Evolutionary conservation across 2,329 filamentous ascomycete species (phyloP).

Genomic region (Akanthomyces lecanii): DNA sequence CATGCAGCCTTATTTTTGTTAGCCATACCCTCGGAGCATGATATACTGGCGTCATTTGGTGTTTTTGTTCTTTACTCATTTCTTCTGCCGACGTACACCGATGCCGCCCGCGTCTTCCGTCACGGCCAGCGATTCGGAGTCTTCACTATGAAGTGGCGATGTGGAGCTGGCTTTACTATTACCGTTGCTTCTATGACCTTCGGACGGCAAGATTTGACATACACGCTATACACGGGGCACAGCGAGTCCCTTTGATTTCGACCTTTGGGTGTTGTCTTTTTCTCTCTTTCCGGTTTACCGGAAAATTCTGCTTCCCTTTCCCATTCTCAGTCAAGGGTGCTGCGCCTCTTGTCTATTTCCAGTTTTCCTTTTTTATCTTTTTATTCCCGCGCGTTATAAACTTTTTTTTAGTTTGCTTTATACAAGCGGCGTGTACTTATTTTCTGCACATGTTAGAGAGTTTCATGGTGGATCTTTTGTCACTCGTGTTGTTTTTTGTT

Average conservation of each 20-base stretch:
- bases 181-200: background rate
- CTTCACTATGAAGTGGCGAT: conserved; percentile 9
- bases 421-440: conserved; percentile 23
- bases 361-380: background rate
- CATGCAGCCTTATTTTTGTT: conserved; percentile 1
- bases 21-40: conserved; percentile 6
- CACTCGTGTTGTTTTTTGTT: conserved; percentile 8
- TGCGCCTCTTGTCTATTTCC: conserved; percentile 6
- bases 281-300: background rate
- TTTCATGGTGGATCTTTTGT: conserved; percentile 3
- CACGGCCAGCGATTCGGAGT: background rate
- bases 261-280: background rate
- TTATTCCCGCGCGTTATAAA: conserved; percentile 7
- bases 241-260: conserved; percentile 9
- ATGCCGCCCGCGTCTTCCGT: background rate
- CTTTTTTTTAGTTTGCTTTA: conserved; percentile 17
- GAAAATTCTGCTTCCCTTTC: background rate
- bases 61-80: conserved; percentile 1
- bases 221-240: background rate
- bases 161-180: conserved; percentile 14
- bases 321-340: conserved; percentile 2
- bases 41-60: conserved; percentile 15
- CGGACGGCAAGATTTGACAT: conserved; percentile 1
- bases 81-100: background rate
- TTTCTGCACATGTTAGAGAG: background rate